Base-by-base conservation (phyloP, 306 rosid genomes). In the apple (Malus domestica) region DNA sequence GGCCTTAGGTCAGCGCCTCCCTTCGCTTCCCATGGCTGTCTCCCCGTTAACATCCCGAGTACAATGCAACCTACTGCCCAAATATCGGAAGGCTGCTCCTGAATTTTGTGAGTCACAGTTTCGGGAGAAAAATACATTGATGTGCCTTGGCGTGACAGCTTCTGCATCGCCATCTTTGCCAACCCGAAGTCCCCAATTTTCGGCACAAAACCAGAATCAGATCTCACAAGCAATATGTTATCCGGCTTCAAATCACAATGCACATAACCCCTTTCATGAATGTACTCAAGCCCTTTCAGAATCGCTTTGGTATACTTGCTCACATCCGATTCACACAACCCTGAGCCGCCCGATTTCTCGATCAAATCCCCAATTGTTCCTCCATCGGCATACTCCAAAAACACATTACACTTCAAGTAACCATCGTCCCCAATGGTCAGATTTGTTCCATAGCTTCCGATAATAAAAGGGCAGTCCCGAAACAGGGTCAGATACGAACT, bases 181-280 rank as follows among this genome's bases (percentile, higher is more conserved):
- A 73, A 10, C 3, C 76, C 76, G 1, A 73, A 59, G 10, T 59
- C 76, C 20, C 16, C 57, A 38, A 59, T 73, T 23, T 73, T 73
- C 6, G 68, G 45, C 40, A 73, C 68, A 20, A 58, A 73, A 13
- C 7, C 72, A 68, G 29, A 22, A 22, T 32, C 11, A 6, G 29
- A 10, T 10, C 33, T 22, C 20, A 70, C 76, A 2, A 78, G 63
- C 19, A 78, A 27, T 4, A 78, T n/a, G 30, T 70, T 78, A 2
- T 22, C 65, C 1, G 72, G 81, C 40, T 78, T 78, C 19, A 78
- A 33, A 38, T 78, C 76, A 57, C 81, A 71, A 30, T 78, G 81
- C 5, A 78, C 81, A 23, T 23, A 78, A 4, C 77, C 77, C 57
- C 22, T 64, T 1, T 35, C 71, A 44, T 78, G 81, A 5, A 62